These are phyloP conservation scores for Psophocarpus tetragonolobus DNA, from an alignment of 306 rosid species.

Conservation along the genomic window DNA sequence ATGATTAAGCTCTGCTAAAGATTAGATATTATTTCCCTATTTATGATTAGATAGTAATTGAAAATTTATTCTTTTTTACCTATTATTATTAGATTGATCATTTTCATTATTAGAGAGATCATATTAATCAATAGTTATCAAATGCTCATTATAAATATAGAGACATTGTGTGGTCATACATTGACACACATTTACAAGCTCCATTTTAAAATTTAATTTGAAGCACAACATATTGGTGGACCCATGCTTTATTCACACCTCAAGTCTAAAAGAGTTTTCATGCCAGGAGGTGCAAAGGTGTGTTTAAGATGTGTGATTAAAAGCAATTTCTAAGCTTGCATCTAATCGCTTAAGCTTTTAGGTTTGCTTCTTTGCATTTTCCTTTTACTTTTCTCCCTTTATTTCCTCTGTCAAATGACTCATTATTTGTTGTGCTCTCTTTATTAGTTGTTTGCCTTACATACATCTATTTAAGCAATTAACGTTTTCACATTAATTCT, in stretches of 20 bases:
- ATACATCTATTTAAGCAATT: conserved; percentile 4
- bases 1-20: neutral
- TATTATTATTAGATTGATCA: too few species aligned
- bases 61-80: too few species aligned
- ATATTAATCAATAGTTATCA: too few species aligned
- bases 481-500: neutral
- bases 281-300: neutral
- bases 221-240: neutral
- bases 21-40: too few species aligned
- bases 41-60: too few species aligned
- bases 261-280: conserved; percentile 25
- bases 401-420: conserved; percentile 23
- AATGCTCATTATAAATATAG: too few species aligned
- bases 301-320: conserved; percentile 13
- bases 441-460: neutral
- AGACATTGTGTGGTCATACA: too few species aligned
- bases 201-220: conserved; percentile 26
- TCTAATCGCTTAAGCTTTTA: conserved; percentile 2
- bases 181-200: too few species aligned
- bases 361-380: conserved; percentile 18
- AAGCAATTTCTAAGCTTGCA: conserved; percentile 12
- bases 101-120: too few species aligned
- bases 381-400: conserved; percentile 5
- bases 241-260: neutral
- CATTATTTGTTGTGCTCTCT: conserved; percentile 7